Evolutionary conservation across 768 basidiomycete species (phyloP).

Genomic region (Saitozyma sp.): DNA sequence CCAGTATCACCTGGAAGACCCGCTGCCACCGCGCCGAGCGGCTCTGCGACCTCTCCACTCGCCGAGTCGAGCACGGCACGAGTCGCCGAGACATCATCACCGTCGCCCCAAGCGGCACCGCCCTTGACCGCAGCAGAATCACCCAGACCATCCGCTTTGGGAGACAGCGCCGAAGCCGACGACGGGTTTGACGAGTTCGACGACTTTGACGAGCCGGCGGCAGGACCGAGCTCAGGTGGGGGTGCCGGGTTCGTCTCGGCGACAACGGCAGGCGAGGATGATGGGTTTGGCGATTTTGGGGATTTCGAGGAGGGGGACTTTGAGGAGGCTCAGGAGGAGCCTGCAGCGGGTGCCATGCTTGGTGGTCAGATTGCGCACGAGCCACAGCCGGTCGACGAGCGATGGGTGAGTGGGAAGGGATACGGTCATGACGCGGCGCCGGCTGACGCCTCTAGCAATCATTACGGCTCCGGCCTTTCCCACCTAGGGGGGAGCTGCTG

Average conservation of each 20-base stretch:
- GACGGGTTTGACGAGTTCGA: conserved; percentile 63
- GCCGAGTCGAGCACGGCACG: background rate
- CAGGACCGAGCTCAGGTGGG: conserved; percentile 45
- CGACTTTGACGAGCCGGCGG: conserved; percentile 56
- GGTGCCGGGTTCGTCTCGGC: background rate
- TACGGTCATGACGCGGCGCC: background rate
- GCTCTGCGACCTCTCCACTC: conserved; percentile 6
- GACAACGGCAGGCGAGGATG: conserved; percentile 26
- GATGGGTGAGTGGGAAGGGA: conserved; percentile 22
- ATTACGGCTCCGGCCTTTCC: conserved; percentile 66
- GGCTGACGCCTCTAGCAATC: conserved; percentile 60
- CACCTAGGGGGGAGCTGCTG: conserved; percentile 62
- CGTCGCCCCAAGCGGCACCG: background rate
- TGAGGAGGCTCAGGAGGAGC: conserved; percentile 39
- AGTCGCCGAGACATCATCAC: conserved; percentile 1
- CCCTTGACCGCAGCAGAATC: background rate
- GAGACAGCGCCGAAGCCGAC: conserved; percentile 15
- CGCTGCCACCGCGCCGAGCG: background rate
- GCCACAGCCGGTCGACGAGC: conserved; percentile 10
- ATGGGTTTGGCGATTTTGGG: conserved; percentile 66
- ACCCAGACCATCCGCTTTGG: background rate
- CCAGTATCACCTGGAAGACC: no score
- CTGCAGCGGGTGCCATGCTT: conserved; percentile 38
- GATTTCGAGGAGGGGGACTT: conserved; percentile 67
- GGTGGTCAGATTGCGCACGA: conserved; percentile 11